Percentiles rank a stretch among this genome's conserved stretches.
phyloP scores from a whole-genome alignment of 169 alveolate genomes.

The Plasmodium gonderi region DNA sequence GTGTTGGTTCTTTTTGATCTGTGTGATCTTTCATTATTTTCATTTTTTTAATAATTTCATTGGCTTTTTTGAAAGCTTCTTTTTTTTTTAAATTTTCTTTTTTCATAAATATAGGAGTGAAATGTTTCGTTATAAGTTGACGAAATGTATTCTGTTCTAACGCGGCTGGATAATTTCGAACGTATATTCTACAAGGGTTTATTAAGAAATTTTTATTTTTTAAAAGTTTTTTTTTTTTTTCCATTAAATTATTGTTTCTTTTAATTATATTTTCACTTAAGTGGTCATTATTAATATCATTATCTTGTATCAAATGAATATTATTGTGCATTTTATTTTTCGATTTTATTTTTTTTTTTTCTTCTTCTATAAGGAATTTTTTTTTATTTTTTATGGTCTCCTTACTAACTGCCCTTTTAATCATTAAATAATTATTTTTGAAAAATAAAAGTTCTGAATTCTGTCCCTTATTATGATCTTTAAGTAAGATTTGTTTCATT shows the following conservation, averaged over 20 bases:
- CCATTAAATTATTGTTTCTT: slow-evolving; percentile 54
- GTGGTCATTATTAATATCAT: slow-evolving; percentile 59
- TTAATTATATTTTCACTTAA: slow-evolving; percentile 13
- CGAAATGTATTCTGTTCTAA: slow-evolving; percentile 57
- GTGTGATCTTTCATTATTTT: slow-evolving; percentile 27
- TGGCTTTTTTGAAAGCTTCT: slow-evolving; percentile 60
- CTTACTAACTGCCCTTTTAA: slow-evolving; percentile 71
- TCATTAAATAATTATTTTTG: slow-evolving; percentile 67
- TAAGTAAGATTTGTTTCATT: slow-evolving; percentile 49
- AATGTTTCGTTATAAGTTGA: slow-evolving; percentile 43
- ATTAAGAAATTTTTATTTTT: slow-evolving; percentile 70
- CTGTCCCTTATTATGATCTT: not conserved
- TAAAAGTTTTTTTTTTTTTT: slow-evolving; percentile 59
- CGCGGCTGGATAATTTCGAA: slow-evolving; percentile 58
- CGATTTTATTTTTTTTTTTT: slow-evolving; percentile 22
- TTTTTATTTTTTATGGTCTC: slow-evolving; percentile 51
- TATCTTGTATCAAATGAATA: slow-evolving; percentile 59
- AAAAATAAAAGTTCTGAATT: slow-evolving; percentile 53
- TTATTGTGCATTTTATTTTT: slow-evolving; percentile 37
- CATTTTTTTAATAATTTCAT: slow-evolving; percentile 61
- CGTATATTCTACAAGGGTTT: slow-evolving; percentile 72
- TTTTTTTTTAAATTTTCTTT: slow-evolving; percentile 62
- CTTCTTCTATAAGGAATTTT: not conserved
- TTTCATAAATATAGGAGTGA: slow-evolving; percentile 71
- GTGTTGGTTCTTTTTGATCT: not conserved